Evolutionary conservation across 2,329 filamentous ascomycete genomes (phyloP), one percentile per base, ranked within the genome.

Genomic region (Hymenoscyphus linearis): DNA sequence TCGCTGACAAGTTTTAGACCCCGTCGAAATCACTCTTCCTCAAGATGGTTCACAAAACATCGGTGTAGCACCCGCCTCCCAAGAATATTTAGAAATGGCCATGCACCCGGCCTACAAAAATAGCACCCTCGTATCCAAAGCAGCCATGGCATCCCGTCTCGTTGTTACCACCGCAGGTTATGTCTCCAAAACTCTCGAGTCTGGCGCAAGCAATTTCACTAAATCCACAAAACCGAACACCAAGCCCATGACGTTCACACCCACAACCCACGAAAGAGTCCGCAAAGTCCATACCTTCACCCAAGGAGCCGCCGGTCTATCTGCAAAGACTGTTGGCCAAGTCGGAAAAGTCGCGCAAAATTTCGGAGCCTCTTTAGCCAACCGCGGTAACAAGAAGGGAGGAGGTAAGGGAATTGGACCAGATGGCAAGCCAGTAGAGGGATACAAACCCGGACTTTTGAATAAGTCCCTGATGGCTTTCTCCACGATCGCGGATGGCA

Each of bases 381-480:
- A 87, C n/a, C 82, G 85, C 61, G 82, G 84, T 18, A 77, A 74
- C 62, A 82, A 80, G 66, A 81, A 80, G 58, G 82, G 82, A 22
- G 74, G 76, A 22, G 74, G 76, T 14, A 85, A 82, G 69, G 86
- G 87, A 1, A 83, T 82, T 62, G 90, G 90, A 62, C 84, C 86
- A 62, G 85, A 93, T 63, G 90, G 90, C 37, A 85, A 86, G 31
- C 65, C 67, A 3, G 75, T 79, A 44, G 73, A 78, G 18, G 76
- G 78, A 18, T 96, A 95, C 77, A 96, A 96, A 76, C 93, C 95
- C 0, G 93, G 95, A 4, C 78, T 99, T 34, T 77, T 99, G 67
- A 99, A 99, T 78, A 97, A 96, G 81, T 92, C 88, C 65, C 80
- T 99, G 78, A 98, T 99, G 79, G 95, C 95, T 0, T 98, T 98